Evolutionary conservation across 129 eudicot species (phyloP).

Genomic region (Mikania micrantha): DNA sequence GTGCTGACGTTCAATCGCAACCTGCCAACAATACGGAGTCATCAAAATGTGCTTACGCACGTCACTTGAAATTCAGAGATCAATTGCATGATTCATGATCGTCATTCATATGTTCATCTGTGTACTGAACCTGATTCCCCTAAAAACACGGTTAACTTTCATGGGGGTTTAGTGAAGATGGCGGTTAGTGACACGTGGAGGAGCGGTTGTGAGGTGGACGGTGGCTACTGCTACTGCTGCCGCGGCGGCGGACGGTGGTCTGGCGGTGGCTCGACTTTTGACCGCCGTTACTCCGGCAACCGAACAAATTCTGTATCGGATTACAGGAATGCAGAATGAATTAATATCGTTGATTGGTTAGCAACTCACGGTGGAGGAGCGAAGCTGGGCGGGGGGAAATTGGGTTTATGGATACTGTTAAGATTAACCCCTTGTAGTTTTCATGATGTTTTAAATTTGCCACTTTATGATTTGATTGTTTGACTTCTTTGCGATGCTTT

Average conservation of each 20-base stretch:
- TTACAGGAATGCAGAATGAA: too few species aligned
- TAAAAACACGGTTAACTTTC: constrained; percentile 23
- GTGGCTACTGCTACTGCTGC: too few species aligned
- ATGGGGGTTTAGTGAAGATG: constrained; percentile 8
- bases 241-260: constrained; percentile 5
- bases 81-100: constrained; percentile 12
- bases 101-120: constrained; percentile 17
- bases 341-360: too few species aligned
- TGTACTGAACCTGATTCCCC: constrained; percentile 28
- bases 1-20: constrained; percentile 20
- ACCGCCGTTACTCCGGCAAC: neutral
- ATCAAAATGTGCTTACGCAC: constrained; percentile 17
- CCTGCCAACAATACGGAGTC: constrained; percentile 22
- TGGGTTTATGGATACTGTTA: constrained; percentile 5
- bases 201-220: constrained; percentile 7
- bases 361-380: constrained; percentile 9
- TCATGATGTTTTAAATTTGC: neutral
- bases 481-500: constrained; percentile 1
- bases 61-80: neutral
- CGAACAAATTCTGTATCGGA: neutral
- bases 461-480: constrained; percentile 7
- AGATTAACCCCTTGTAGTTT: constrained; percentile 1
- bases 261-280: neutral
- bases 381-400: constrained; percentile 26
- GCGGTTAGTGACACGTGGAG: constrained; percentile 28